Percentiles rank a stretch among this genome's conserved stretches.
These are phyloP conservation scores for Chamaecyparis obtusa DNA, from an alignment of 75 land plant genomes.

Conservation along the genomic window DNA sequence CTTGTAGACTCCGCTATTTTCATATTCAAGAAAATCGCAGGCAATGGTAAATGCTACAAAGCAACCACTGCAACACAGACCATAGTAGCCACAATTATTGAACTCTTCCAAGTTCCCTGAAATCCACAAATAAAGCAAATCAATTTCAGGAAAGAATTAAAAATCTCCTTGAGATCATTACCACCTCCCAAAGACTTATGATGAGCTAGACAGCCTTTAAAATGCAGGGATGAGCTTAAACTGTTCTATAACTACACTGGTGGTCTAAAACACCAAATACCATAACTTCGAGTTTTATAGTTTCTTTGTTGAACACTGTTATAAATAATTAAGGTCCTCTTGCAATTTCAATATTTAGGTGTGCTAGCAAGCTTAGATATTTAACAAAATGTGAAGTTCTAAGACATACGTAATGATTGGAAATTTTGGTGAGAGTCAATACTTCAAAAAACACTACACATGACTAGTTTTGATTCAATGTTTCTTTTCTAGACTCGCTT, in stretches of 20 bases:
- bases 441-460: background rate
- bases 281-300: background rate
- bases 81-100: background rate
- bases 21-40: background rate
- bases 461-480: background rate
- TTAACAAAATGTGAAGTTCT: background rate
- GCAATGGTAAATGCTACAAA: background rate
- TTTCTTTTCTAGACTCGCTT: background rate
- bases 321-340: background rate
- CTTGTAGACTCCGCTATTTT: background rate
- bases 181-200: background rate
- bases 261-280: background rate
- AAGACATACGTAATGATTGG: background rate
- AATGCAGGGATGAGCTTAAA: background rate
- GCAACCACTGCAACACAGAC: background rate
- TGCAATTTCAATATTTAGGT: background rate
- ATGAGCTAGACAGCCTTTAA: background rate
- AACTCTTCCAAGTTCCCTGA: background rate
- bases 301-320: background rate
- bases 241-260: background rate
- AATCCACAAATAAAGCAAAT: background rate
- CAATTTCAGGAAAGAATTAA: background rate
- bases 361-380: background rate
- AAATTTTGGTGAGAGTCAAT: background rate
- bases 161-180: background rate